A percentile compares a stretch with the other conserved stretches of the same genome.
These are phyloP conservation scores for Stropharia rugosoannulata DNA, from an alignment of 768 basidiomycete species.

Conservation along the genomic window DNA sequence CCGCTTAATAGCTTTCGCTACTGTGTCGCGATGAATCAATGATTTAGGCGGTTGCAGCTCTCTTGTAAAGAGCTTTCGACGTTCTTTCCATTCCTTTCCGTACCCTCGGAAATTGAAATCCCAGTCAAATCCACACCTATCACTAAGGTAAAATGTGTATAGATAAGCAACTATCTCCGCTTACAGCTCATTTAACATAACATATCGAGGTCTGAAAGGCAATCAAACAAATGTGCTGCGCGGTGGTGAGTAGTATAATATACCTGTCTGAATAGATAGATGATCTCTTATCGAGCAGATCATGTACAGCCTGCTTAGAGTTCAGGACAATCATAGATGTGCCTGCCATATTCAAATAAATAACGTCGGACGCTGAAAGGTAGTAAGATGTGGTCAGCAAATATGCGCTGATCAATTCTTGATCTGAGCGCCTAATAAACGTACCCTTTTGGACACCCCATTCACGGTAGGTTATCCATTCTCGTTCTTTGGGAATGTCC, in stretches of 20 bases:
- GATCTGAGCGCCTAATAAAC: background rate
- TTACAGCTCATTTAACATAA: slow-evolving; percentile 10
- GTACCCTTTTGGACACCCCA: slow-evolving; percentile 8
- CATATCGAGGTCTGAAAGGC: slow-evolving; percentile 10
- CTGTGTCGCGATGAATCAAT: slow-evolving; percentile 23
- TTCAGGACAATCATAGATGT: slow-evolving; percentile 26
- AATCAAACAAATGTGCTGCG: background rate
- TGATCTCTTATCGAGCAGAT: slow-evolving; percentile 39
- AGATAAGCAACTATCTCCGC: background rate
- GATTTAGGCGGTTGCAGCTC: slow-evolving; percentile 33
- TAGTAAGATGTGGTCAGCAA: background rate
- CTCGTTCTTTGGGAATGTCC: slow-evolving; percentile 8
- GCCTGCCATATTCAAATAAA: slow-evolving; percentile 23
- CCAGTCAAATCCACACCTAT: slow-evolving; percentile 14
- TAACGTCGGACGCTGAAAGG: slow-evolving; percentile 22
- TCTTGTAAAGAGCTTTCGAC: slow-evolving; percentile 31
- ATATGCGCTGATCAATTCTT: background rate
- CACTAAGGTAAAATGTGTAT: background rate
- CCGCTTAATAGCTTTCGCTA: slow-evolving; percentile 25
- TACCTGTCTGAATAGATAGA: slow-evolving; percentile 35
- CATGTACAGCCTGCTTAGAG: slow-evolving; percentile 28
- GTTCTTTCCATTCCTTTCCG: slow-evolving; percentile 10
- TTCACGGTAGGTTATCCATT: slow-evolving; percentile 11
- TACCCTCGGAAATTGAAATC: slow-evolving; percentile 15
- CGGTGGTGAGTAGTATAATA: background rate